phyloP scores from a whole-genome alignment of 129 eudicot genomes.

The Scalesia atractyloides region DNA sequence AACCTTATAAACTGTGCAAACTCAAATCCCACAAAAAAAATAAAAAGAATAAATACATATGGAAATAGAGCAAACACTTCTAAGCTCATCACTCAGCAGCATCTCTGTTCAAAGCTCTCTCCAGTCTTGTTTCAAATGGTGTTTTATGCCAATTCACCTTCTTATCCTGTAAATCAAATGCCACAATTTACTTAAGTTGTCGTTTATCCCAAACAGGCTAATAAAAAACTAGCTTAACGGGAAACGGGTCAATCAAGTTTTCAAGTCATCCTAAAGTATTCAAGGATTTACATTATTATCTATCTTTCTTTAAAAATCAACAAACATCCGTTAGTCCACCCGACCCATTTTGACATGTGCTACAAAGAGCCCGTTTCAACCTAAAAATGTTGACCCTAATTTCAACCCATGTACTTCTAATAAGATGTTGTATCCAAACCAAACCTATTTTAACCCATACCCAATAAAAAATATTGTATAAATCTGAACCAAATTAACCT shows the following conservation, averaged over 20 bases:
- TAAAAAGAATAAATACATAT: no score
- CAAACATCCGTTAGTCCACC: not conserved
- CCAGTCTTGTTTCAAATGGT: conserved; percentile 84
- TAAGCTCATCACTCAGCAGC: conserved; percentile 34
- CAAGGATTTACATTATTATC: no score
- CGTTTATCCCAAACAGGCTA: not conserved
- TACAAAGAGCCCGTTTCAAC: not conserved
- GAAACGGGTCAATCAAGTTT: not conserved
- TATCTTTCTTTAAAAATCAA: not conserved
- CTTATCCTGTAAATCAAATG: conserved; percentile 64
- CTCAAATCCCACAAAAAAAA: conserved; percentile 13
- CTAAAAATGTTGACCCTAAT: not conserved
- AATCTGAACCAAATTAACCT: not conserved
- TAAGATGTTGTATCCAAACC: no score
- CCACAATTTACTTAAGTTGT: not conserved
- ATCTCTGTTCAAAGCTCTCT: conserved; percentile 65
- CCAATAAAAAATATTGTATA: not conserved
- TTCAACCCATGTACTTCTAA: no score
- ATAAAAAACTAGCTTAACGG: not conserved
- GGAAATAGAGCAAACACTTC: conserved; percentile 17
- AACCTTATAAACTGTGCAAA: conserved; percentile 16
- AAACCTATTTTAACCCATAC: not conserved
- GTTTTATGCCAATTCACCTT: conserved; percentile 84
- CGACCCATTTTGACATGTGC: not conserved
- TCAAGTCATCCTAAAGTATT: not conserved